These are phyloP conservation scores for Firmiana major DNA, from an alignment of 345 rosid species.

Conservation along the genomic window DNA sequence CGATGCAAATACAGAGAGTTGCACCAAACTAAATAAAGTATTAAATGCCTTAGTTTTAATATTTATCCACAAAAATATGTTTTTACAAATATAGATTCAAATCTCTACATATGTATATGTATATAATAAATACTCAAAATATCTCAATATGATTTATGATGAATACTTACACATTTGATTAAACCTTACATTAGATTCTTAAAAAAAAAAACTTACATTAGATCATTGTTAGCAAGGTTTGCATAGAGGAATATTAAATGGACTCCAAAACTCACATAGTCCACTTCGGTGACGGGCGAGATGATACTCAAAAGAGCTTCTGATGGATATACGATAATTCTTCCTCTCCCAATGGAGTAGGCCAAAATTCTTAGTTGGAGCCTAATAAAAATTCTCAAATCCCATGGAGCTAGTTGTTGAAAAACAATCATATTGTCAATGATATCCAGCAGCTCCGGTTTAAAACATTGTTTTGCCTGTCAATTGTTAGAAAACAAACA, in stretches of 20 bases:
- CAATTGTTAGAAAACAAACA: background rate
- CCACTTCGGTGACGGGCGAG: rapidly evolving
- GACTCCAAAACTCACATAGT: background rate
- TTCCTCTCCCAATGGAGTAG: background rate
- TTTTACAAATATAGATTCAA: no score
- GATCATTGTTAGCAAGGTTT: no score
- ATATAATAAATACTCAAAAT: no score
- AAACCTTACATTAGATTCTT: no score
- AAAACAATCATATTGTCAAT: background rate
- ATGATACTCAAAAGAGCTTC: background rate
- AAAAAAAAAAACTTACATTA: no score
- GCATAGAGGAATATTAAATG: background rate
- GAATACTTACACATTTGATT: no score
- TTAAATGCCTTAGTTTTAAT: no score
- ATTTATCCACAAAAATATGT: no score
- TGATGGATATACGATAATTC: background rate
- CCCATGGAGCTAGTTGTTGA: background rate
- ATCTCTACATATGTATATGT: no score
- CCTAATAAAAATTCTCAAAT: background rate
- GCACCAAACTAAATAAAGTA: no score
- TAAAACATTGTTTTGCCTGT: background rate
- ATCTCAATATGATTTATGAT: no score
- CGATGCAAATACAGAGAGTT: no score
- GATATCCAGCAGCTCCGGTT: background rate
- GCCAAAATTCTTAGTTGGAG: background rate